Percentiles rank a stretch among this genome's conserved stretches.
Evolutionary conservation across 371 early-diverging fungal genomes (phyloP).

Genomic region (Entomophthora muscae): DNA sequence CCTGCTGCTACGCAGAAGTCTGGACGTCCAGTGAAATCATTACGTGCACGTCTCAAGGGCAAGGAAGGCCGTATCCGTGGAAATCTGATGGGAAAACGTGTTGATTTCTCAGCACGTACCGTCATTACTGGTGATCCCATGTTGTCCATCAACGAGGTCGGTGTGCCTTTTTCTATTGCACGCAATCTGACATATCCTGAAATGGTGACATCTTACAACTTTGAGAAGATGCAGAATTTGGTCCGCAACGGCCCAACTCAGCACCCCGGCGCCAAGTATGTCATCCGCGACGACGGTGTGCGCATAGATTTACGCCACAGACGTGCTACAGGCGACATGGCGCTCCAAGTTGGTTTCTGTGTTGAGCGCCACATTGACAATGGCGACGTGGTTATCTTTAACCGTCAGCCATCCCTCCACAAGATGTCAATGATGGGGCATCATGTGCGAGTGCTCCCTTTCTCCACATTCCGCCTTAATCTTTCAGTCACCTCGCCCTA

Average conservation of each 20-base stretch:
- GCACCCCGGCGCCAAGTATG: slow-evolving; percentile 99
- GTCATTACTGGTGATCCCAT: slow-evolving; percentile 99
- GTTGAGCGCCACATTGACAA: slow-evolving; percentile 97
- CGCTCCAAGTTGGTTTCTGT: slow-evolving; percentile 81
- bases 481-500: slow-evolving; percentile 98
- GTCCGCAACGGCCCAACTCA: slow-evolving; percentile 94
- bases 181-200: slow-evolving; percentile 98
- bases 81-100: slow-evolving; percentile 99
- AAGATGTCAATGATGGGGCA: slow-evolving; percentile 99
- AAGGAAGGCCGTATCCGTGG: slow-evolving; percentile 99
- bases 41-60: slow-evolving; percentile 96
- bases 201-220: slow-evolving; percentile 96
- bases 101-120: slow-evolving; percentile 98
- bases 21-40: slow-evolving; percentile 95
- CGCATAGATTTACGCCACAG: slow-evolving; percentile 91
- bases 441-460: slow-evolving; percentile 94
- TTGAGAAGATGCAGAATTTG: slow-evolving; percentile 68
- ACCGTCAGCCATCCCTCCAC: slow-evolving; percentile 99
- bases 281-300: slow-evolving; percentile 92
- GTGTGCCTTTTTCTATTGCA: slow-evolving; percentile 97
- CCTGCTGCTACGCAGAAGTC: slow-evolving; percentile 93
- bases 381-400: slow-evolving; percentile 98
- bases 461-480: slow-evolving; percentile 98
- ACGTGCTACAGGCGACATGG: slow-evolving; percentile 74
- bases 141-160: slow-evolving; percentile 94